Conservation (phyloP, 495 filamentous ascomycete genomes). For the Pyrenula massariospora region DNA sequence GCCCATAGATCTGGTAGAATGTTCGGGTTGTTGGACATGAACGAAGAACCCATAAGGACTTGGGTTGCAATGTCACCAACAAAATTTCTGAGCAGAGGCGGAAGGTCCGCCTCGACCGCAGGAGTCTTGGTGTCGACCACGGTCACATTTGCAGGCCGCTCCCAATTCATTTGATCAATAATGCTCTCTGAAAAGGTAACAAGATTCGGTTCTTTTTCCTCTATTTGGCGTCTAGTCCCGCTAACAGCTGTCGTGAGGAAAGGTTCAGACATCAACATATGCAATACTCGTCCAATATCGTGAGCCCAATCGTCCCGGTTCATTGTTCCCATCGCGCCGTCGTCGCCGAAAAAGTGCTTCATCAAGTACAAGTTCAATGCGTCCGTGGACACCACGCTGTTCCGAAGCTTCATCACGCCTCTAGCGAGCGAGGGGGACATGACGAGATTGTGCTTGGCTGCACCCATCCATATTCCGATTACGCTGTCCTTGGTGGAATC, state of each 20-base stretch:
- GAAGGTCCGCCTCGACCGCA: constrained; percentile 37
- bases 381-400: constrained; percentile 16
- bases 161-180: constrained; percentile 52
- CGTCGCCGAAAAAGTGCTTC: constrained; percentile 38
- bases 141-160: constrained; percentile 31
- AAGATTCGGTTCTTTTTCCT: constrained; percentile 34
- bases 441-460: constrained; percentile 36
- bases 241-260: constrained; percentile 26
- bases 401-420: constrained; percentile 25
- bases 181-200: constrained; percentile 46
- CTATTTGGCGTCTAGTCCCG: constrained; percentile 20
- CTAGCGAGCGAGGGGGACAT: constrained; percentile 37
- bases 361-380: constrained; percentile 27
- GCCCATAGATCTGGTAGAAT: constrained; percentile 40
- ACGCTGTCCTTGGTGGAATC: constrained; percentile 30
- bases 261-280: constrained; percentile 30
- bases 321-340: constrained; percentile 18
- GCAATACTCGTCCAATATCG: constrained; percentile 23
- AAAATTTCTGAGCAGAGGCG: constrained; percentile 42
- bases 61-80: constrained; percentile 36
- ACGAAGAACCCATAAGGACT: constrained; percentile 39
- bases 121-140: constrained; percentile 17
- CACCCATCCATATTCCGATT: constrained; percentile 39
- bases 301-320: constrained; percentile 18
- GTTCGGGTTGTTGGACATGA: constrained; percentile 42